Conservation (phyloP, 2,329 filamentous ascomycete genomes). For the Rhynchosporium secalis region DNA sequence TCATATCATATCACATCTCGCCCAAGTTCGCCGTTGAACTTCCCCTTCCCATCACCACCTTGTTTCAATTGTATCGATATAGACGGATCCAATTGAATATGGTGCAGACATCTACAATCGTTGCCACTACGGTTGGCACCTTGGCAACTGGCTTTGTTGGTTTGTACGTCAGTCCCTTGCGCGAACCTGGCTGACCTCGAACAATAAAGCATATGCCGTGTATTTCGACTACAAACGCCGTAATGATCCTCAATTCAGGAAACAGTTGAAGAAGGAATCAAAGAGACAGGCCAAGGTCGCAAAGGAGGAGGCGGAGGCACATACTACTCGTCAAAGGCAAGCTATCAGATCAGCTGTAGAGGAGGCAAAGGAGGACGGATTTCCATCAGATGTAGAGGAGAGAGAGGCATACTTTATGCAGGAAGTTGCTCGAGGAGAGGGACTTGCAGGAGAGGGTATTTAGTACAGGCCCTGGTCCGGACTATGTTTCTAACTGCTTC, state of each 20-base stretch:
- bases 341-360: slow-evolving; percentile 74
- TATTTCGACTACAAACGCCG: slow-evolving; percentile 71
- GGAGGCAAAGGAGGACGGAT: slow-evolving; percentile 85
- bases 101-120: slow-evolving; percentile 55
- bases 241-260: slow-evolving; percentile 64
- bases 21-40: slow-evolving; percentile 17
- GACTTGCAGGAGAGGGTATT: slow-evolving; percentile 78
- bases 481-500: slow-evolving; percentile 22
- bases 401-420: slow-evolving; percentile 96
- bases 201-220: slow-evolving; percentile 57
- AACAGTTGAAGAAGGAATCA: slow-evolving; percentile 71
- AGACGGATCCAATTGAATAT: slow-evolving; percentile 36
- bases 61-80: slow-evolving; percentile 1
- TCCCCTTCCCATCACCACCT: slow-evolving; percentile 12
- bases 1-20: background rate
- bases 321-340: slow-evolving; percentile 66
- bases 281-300: slow-evolving; percentile 69
- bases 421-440: slow-evolving; percentile 87
- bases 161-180: slow-evolving; percentile 41
- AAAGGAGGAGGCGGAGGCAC: slow-evolving; percentile 70
- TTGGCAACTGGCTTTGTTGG: slow-evolving; percentile 60
- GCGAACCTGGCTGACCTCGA: slow-evolving; percentile 28
- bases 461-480: background rate
- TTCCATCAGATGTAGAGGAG: slow-evolving; percentile 86
- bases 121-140: slow-evolving; percentile 62